A percentile compares a stretch with the other conserved stretches of the same genome.
Evolutionary conservation across 441 rosid species (phyloP).

Genomic region (Populus hybrid): DNA sequence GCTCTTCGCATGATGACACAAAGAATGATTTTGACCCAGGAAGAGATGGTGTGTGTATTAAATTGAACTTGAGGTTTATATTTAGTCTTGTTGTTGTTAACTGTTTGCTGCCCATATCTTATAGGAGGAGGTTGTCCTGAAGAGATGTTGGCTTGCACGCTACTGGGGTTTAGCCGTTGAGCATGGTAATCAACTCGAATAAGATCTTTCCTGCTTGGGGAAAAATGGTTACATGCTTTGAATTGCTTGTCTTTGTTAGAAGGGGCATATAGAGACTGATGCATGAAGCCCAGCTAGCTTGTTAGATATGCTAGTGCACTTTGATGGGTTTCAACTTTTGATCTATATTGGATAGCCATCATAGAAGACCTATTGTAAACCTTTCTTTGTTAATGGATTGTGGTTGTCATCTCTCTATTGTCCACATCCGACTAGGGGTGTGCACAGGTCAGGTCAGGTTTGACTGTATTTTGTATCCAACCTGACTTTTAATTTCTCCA

Average conservation of each 20-base stretch:
- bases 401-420: neutral
- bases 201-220: slow-evolving; percentile 2
- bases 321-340: slow-evolving; percentile 1
- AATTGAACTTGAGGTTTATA: slow-evolving; percentile 15
- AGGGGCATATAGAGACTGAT: neutral
- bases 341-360: neutral
- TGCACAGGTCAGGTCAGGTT: neutral
- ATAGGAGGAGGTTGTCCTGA: slow-evolving; percentile 97
- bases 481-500: neutral
- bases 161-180: slow-evolving; percentile 91
- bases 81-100: slow-evolving; percentile 21
- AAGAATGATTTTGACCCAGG: slow-evolving; percentile 87
- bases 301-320: neutral
- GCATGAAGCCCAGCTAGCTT: slow-evolving; percentile 1
- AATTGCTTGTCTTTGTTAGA: neutral
- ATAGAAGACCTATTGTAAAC: neutral
- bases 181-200: slow-evolving; percentile 54
- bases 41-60: slow-evolving; percentile 74
- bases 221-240: slow-evolving; percentile 3
- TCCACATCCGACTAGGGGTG: neutral
- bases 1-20: slow-evolving; percentile 75
- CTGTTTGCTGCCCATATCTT: slow-evolving; percentile 17
- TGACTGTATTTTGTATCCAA: neutral
- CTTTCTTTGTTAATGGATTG: neutral
- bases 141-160: slow-evolving; percentile 99